Percentiles rank a stretch among this genome's conserved stretches.
phyloP scores from a whole-genome alignment of 2,329 filamentous ascomycete species.

The Claviceps citrina region DNA sequence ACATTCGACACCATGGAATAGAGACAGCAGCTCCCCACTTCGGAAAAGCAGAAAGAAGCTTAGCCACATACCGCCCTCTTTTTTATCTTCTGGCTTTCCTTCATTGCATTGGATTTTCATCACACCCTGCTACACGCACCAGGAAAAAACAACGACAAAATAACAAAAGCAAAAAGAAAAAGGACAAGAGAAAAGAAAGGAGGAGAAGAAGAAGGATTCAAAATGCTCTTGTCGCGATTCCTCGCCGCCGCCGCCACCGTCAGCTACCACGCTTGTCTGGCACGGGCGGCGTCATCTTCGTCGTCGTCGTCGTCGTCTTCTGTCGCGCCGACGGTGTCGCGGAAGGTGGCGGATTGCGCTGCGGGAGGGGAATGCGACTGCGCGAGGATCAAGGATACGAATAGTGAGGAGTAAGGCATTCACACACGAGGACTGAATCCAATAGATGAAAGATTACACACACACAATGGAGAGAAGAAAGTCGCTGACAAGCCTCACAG shows the following conservation, averaged over 20 bases:
- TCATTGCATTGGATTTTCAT: too few relatives aligned
- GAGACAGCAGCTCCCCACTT: too few relatives aligned
- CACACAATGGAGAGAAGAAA: rapidly evolving
- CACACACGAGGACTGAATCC: too few relatives aligned
- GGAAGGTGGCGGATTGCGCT: slow-evolving; percentile 10
- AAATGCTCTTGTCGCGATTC: background rate
- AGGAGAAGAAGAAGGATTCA: too few relatives aligned
- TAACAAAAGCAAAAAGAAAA: too few relatives aligned
- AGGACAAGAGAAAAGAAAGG: background rate
- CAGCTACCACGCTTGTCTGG: background rate
- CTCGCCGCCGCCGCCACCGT: background rate
- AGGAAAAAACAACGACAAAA: too few relatives aligned
- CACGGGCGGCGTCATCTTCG: background rate
- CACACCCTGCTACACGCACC: too few relatives aligned
- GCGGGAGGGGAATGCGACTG: slow-evolving; percentile 16
- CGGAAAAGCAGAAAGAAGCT: too few relatives aligned
- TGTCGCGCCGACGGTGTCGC: background rate
- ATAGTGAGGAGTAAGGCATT: slow-evolving; percentile 19
- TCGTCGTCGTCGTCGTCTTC: too few relatives aligned
- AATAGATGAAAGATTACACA: background rate
- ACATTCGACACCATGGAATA: too few relatives aligned
- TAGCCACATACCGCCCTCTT: too few relatives aligned
- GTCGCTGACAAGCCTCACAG: slow-evolving; percentile 8
- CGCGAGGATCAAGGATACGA: slow-evolving; percentile 13
- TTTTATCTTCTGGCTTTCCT: too few relatives aligned